These are phyloP conservation scores for Kwoniella dendrophila DNA, from an alignment of 768 basidiomycete species.

Conservation along the genomic window DNA sequence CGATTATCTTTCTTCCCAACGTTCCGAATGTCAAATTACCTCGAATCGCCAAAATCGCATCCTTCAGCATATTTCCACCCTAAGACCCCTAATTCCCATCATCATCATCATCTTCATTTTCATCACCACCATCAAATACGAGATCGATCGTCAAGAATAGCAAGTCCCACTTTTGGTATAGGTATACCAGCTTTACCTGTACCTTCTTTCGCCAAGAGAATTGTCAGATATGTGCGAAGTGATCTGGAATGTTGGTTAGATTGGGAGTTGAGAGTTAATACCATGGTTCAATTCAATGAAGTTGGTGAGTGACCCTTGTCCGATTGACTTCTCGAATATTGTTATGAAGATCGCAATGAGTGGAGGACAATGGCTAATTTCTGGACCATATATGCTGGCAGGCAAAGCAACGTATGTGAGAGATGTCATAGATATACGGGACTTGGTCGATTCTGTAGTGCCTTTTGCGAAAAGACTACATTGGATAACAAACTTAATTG, in stretches of 20 bases:
- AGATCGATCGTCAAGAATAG: no score
- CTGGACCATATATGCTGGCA: neutral
- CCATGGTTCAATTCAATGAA: constrained; percentile 47
- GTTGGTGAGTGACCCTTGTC: constrained; percentile 29
- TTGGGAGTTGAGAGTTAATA: constrained; percentile 41
- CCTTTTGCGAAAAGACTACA: constrained; percentile 40
- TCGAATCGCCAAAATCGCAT: constrained; percentile 28
- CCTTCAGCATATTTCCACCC: constrained; percentile 15
- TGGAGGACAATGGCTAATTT: neutral
- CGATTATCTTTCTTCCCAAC: constrained; percentile 9
- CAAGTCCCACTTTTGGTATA: neutral
- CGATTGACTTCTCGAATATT: neutral
- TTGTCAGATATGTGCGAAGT: constrained; percentile 15
- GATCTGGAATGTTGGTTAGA: constrained; percentile 33
- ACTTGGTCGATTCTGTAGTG: constrained; percentile 41
- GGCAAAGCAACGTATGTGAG: constrained; percentile 44
- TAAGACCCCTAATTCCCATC: neutral
- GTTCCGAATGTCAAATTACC: no score
- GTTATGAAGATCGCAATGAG: neutral
- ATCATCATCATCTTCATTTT: neutral
- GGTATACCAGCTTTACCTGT: constrained; percentile 6
- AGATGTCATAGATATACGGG: constrained; percentile 42
- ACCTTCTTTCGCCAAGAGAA: constrained; percentile 18
- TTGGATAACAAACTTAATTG: constrained; percentile 34
- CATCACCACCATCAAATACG: neutral